Base-by-base conservation (phyloP, 2,329 filamentous ascomycete species). In the Coniochaeta prunicola region DNA sequence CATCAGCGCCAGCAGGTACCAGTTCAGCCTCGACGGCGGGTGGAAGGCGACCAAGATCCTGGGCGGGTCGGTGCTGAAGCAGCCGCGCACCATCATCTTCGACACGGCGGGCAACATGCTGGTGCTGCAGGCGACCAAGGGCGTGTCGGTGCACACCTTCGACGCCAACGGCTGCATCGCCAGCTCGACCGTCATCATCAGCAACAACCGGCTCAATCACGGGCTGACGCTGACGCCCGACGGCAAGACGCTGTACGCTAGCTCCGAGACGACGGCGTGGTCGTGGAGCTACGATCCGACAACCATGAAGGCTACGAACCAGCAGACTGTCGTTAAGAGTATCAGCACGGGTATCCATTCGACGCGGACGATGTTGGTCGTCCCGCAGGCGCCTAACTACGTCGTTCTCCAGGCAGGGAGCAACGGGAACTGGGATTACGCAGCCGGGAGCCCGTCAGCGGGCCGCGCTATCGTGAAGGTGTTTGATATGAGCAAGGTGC, bases 281-380 rank as follows among this genome's bases (percentile, higher is more conserved):
- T 74, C 78, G 26, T 87, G 83, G 80, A 69, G 71, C 36, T 89
- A 88, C 65, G 76, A 86, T 66, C 68, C 79, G 9, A 68, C 69
- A 6, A 71, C 76, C 6, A 73, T 75, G 57, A 78, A 78, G 13
- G 77, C 78, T 50, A 73, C 73, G 53, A 72, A 72, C 59, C 75
- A 78, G 59, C 72, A 72, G 64, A 72, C 73, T 4, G 67, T 74
- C 19, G 66, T 77, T 21, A 67, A 64, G 56, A 69, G 70, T 60
- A 77, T 77, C 69, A 71, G 72, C 59, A 66, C 70, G 13, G 73
- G 72, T 12, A 69, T 74, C 34, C 74, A 77, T 64, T 72, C 71
- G 33, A 73, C 74, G 0, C 66, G 75, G 21, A 72, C 71, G 40
- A 59, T 77, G 17, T 61, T 72, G 19, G 69, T 77, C 9, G 71